Base-by-base conservation (phyloP, 2,329 filamentous ascomycete genomes). In the Cercospora zeina region DNA sequence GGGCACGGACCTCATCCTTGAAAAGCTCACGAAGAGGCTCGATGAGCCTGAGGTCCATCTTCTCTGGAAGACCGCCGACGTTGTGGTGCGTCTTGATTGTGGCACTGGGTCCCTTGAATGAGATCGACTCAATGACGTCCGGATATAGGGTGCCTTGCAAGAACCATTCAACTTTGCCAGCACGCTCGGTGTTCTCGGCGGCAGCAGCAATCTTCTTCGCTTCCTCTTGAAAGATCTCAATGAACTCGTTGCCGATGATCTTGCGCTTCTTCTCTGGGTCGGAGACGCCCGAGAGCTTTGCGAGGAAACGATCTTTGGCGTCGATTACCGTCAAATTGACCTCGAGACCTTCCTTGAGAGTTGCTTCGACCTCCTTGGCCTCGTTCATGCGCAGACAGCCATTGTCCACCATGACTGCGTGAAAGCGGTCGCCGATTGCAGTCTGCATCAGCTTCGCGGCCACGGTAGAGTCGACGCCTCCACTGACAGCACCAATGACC, bases 241-340 rank as follows among this genome's bases (percentile, higher is more conserved):
- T 91, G 75, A 92, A 90, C 21, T 85, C 90, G 65, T 82, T 85
- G 60, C 92, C 93, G 65, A 97, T 97, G 70, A 97, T 87, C 79
- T 96, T 96, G 59, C 93, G 84, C 83, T 96, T 97, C 73, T 85
- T 85, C 78, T 97, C 93, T 0, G 93, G 93, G 61, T 90, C 80
- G 0, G 79, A 80, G 27, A 96, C 85, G 16, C 91, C 93, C 67
- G 85, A 84, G 0, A 97, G 85, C 24, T 87, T 82, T 31, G 79
- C 79, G n/a, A 97, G 81, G 81, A 97, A 97, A 27, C 84, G 80
- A 64, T 96, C 82, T 9, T 84, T 83, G 0, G 86, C 92, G 73
- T 97, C 89, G 1, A 96, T 86, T 30, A 97, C 88, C 0, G 90
- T 96, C 2, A 97, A 82, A 76, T 96, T 95, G 76, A 97, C 96